Conservation (phyloP, 331 rosid species). For the Ulmus americana region DNA sequence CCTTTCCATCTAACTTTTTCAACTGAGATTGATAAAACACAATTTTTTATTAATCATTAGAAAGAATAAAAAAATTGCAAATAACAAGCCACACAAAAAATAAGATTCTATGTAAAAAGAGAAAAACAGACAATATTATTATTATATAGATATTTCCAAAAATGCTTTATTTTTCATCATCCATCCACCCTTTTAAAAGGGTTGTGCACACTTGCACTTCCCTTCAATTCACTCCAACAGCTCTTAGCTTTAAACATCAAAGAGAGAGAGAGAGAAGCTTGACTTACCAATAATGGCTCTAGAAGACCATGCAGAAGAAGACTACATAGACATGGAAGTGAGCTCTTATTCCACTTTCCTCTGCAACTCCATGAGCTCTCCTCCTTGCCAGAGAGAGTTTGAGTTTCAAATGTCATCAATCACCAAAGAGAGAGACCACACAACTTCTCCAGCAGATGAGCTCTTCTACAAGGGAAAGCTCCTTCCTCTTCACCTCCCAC, state of each 20-base stretch:
- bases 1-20: neutral
- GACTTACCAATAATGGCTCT: slow-evolving; percentile 46
- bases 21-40: slow-evolving; percentile 14
- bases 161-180: neutral
- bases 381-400: slow-evolving; percentile 64
- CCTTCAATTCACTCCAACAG: slow-evolving; percentile 38
- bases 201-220: slow-evolving; percentile 13
- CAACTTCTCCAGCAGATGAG: slow-evolving; percentile 97
- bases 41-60: neutral
- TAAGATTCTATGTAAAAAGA: slow-evolving; percentile 25
- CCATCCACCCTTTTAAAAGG: slow-evolving; percentile 31
- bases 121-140: neutral
- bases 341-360: slow-evolving; percentile 52
- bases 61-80: slow-evolving; percentile 17
- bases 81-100: slow-evolving; percentile 27
- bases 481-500: slow-evolving; percentile 98
- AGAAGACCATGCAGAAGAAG: slow-evolving; percentile 70
- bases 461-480: slow-evolving; percentile 97
- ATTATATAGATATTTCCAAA: slow-evolving; percentile 1
- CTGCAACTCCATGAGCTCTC: slow-evolving; percentile 39
- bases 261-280: slow-evolving; percentile 11
- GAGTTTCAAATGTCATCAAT: slow-evolving; percentile 90
- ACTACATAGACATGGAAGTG: slow-evolving; percentile 89
- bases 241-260: slow-evolving; percentile 30
- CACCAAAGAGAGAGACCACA: slow-evolving; percentile 44